Base-by-base conservation (phyloP, 1,284 basidiomycete genomes). In the Lentinus polychrous region DNA sequence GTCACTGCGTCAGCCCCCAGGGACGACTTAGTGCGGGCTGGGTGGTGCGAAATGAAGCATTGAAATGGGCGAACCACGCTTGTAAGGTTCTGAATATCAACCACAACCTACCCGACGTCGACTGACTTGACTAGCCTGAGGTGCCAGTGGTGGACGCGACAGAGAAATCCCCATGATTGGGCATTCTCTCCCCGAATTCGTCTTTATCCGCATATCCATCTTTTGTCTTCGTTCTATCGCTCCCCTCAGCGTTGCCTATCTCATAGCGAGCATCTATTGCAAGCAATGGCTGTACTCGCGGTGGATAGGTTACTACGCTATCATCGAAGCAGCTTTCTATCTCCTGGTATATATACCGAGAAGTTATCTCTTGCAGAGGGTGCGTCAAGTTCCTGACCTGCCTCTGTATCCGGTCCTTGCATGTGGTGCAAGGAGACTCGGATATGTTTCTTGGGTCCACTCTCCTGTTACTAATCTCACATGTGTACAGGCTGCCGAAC, bases 161-260 rank as follows among this genome's bases (percentile, higher is more conserved):
- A n/a, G n/a, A n/a, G n/a, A 34, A 27, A 15, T 20, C 18, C 41
- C 24, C 7, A 69, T 69, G 67, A 63, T 69, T 36, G 62, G 64
- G 7, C 51, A 54, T 23, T 75, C 67, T 41, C 49, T 68, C 24
- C 64, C 67, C 0, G 79, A 82, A 64, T 79, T 77, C 58, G 52
- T 79, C 53, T 74, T 76, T 58, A 81, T 84, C 46, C 68, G 68
- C 38, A 40, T 59, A 10, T 68, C 63, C 27, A 81, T 84, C 50
- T 37, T 64, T n/a, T 56, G 48, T 12, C 67, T 84, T 17, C 76
- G 71, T 15, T 65, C 72, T 48, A 55, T 83, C 31, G 68, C 74
- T 0, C 79, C 79, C 15, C 57, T 71, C 45, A 76, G 77, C 60
- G 55, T 74, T 17, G 10, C 64, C 14, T 76, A 75, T 50, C 59